Conservation (phyloP, 805 yeast genomes). For the Sugiyamaella chiloensis region DNA sequence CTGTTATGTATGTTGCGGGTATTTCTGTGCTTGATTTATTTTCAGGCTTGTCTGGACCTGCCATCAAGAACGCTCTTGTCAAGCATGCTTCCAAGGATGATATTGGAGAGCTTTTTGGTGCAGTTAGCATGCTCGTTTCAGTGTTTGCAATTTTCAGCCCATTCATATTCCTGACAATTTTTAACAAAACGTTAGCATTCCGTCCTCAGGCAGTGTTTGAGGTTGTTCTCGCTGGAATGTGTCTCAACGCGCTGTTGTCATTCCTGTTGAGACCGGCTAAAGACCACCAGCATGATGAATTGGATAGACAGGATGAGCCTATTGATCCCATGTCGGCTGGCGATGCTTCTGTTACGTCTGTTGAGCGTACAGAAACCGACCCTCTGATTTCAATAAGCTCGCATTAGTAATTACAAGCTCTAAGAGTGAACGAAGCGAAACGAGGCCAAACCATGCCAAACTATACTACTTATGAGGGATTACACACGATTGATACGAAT, state of each 20-base stretch:
- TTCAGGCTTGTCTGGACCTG: conserved; percentile 22
- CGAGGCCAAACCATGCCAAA: too few species aligned
- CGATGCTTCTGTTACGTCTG: neutral
- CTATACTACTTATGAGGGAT: too few species aligned
- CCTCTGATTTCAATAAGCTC: too few species aligned
- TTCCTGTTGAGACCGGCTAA: conserved; percentile 4
- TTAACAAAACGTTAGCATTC: conserved; percentile 18
- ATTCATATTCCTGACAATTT: conserved; percentile 18
- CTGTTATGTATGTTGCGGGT: conserved; percentile 16
- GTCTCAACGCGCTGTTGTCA: conserved; percentile 1
- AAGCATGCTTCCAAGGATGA: conserved; percentile 24
- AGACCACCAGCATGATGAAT: neutral
- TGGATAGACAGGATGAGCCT: neutral
- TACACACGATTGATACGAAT: too few species aligned
- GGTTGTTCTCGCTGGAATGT: conserved; percentile 17
- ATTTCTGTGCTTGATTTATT: conserved; percentile 19
- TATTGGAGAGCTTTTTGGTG: conserved; percentile 30
- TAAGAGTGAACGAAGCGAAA: too few species aligned
- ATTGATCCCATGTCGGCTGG: too few species aligned
- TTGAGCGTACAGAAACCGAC: conserved; percentile 1
- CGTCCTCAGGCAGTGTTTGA: conserved; percentile 22
- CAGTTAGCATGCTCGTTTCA: conserved; percentile 21
- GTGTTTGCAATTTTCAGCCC: conserved; percentile 22
- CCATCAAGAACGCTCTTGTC: conserved; percentile 24
- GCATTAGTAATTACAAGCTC: too few species aligned